Evolutionary conservation across 2,329 filamentous ascomycete genomes (phyloP).

Genomic region (Albophoma yamanashiensis): DNA sequence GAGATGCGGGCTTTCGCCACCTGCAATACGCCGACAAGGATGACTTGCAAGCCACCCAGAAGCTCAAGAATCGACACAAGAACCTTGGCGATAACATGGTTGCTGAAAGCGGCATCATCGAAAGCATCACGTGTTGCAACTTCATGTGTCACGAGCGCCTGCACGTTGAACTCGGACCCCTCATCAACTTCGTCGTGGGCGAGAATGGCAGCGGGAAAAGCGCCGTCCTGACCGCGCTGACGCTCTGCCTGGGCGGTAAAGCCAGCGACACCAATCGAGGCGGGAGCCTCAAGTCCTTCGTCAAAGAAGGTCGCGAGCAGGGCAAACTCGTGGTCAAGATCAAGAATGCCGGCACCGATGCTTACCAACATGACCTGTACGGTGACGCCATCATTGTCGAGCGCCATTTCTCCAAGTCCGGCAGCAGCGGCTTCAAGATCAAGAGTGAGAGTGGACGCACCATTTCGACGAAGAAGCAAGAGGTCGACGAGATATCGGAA

Average conservation of each 20-base stretch:
- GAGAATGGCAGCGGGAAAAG: constrained; percentile 98
- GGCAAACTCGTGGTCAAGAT: constrained; percentile 72
- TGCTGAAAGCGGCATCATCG: constrained; percentile 77
- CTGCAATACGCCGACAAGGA: constrained; percentile 45
- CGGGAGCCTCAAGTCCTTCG: constrained; percentile 77
- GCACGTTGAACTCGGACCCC: constrained; percentile 73
- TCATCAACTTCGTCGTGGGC: constrained; percentile 97
- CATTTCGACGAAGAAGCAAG: constrained; percentile 73
- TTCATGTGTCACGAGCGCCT: constrained; percentile 93
- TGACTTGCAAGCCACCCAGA: constrained; percentile 55
- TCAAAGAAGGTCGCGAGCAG: constrained; percentile 77
- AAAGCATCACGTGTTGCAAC: constrained; percentile 77
- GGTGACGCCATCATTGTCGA: constrained; percentile 85
- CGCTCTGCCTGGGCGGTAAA: constrained; percentile 89
- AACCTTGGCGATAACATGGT: constrained; percentile 57
- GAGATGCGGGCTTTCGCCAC: constrained; percentile 49
- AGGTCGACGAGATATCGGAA: constrained; percentile 88
- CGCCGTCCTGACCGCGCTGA: constrained; percentile 85
- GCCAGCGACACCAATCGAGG: constrained; percentile 88
- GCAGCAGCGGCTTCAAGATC: constrained; percentile 75
- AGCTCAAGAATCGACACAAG: constrained; percentile 39
- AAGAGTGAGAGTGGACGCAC: constrained; percentile 61
- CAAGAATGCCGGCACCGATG: constrained; percentile 80
- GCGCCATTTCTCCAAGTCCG: constrained; percentile 68
- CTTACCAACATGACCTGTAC: constrained; percentile 73